A percentile compares a stretch with the other conserved stretches of the same genome.
phyloP scores from a whole-genome alignment of 1,284 basidiomycete genomes.

The Sporisorium graminicola region DNA sequence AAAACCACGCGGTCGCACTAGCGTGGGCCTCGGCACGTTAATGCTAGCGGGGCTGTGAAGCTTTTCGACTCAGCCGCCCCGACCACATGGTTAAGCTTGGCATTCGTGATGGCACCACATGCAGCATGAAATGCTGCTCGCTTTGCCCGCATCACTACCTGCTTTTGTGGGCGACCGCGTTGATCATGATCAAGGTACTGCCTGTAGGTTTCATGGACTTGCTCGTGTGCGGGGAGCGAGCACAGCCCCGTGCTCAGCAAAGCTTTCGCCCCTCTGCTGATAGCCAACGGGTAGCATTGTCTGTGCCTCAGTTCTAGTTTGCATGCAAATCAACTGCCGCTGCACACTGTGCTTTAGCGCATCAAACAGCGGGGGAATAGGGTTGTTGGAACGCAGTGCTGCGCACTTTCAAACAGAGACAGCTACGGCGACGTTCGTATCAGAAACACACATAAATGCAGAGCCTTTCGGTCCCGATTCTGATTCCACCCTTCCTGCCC shows the following conservation, averaged over 20 bases:
- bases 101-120: neutral
- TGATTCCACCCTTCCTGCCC: neutral
- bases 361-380: neutral
- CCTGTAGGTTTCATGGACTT: neutral
- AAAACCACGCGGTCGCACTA: slow-evolving; percentile 1
- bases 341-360: neutral
- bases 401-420: neutral
- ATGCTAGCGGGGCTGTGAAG: slow-evolving; percentile 3
- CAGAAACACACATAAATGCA: neutral
- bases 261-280: neutral
- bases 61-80: slow-evolving; percentile 8
- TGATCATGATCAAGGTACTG: neutral
- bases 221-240: neutral
- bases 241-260: neutral
- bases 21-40: neutral
- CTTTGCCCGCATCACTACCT: neutral
- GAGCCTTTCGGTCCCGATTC: neutral
- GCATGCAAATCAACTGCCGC: neutral
- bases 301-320: neutral
- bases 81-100: slow-evolving; percentile 1
- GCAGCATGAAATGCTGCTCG: neutral
- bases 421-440: neutral
- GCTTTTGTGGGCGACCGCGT: neutral
- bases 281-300: neutral
- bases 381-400: neutral